Percentiles rank a stretch among this genome's conserved stretches.
Evolutionary conservation across 306 rosid genomes (phyloP).

Genomic region (Castanopsis chinensis): DNA sequence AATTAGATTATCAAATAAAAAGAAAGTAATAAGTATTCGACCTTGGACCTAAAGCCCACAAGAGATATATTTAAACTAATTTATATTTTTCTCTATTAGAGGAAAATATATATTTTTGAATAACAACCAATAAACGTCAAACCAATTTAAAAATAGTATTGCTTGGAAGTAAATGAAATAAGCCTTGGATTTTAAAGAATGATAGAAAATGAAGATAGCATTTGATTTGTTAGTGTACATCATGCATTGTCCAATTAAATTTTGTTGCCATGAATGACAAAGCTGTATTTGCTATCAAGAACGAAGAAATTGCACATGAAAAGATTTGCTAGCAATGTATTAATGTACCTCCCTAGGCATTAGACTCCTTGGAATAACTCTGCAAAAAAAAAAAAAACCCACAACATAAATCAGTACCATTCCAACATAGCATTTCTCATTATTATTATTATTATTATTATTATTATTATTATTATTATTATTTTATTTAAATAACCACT

Average conservation of each 20-base stretch:
- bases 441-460: background rate
- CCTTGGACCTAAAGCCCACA: too few species aligned
- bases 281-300: background rate
- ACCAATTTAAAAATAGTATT: background rate
- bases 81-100: too few species aligned
- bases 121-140: background rate
- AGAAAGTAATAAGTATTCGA: too few species aligned
- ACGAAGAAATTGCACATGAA: background rate
- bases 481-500: background rate
- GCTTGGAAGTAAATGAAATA: background rate
- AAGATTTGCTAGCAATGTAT: background rate
- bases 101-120: too few species aligned
- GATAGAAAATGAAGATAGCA: background rate
- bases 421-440: background rate
- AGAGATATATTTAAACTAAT: too few species aligned
- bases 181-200: too few species aligned
- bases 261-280: background rate
- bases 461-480: background rate
- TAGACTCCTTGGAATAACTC: conserved; percentile 83
- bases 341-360: conserved; percentile 91
- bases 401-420: conserved; percentile 17
- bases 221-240: background rate
- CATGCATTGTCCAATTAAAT: background rate
- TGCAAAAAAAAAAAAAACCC: conserved; percentile 39
- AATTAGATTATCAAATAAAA: too few species aligned